phyloP scores from a whole-genome alignment of 768 basidiomycete genomes.

The Tubosaeta brunneosetosa region DNA sequence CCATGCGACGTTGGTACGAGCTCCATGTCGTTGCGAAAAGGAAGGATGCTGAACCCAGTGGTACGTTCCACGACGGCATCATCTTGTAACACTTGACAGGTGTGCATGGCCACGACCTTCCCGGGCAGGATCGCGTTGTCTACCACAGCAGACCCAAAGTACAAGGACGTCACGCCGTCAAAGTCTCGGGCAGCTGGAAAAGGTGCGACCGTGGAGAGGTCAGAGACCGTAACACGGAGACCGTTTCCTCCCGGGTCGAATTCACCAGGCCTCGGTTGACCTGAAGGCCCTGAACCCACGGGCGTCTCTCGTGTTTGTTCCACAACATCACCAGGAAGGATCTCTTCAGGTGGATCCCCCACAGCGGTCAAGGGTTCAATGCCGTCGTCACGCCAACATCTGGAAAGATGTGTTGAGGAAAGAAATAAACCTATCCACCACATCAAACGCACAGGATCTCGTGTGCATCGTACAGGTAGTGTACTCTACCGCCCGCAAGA shows the following conservation, averaged over 20 bases:
- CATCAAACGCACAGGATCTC: slow-evolving; percentile 2
- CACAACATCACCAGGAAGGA: neutral
- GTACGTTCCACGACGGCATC: no score
- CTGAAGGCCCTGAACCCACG: neutral
- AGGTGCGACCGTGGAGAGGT: neutral
- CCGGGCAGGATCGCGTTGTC: neutral
- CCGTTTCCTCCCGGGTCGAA: neutral
- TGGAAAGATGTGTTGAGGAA: neutral
- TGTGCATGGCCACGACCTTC: neutral
- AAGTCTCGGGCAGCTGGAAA: neutral
- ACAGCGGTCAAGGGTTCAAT: neutral
- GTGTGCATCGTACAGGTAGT: slow-evolving; percentile 1
- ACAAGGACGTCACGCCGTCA: neutral
- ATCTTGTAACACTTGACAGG: slow-evolving; percentile 3
- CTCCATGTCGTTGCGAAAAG: no score
- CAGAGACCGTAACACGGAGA: neutral
- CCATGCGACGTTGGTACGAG: no score
- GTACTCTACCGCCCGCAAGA: neutral
- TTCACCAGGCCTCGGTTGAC: neutral
- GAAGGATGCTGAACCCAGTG: no score
- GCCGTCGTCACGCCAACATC: slow-evolving; percentile 1
- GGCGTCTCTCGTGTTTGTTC: neutral
- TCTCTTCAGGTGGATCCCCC: neutral
- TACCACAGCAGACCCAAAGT: slow-evolving; percentile 8
- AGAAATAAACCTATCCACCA: no score